These are phyloP conservation scores for Suhomyces maxii DNA, from an alignment of 1,139 yeast species.

Conservation along the genomic window DNA sequence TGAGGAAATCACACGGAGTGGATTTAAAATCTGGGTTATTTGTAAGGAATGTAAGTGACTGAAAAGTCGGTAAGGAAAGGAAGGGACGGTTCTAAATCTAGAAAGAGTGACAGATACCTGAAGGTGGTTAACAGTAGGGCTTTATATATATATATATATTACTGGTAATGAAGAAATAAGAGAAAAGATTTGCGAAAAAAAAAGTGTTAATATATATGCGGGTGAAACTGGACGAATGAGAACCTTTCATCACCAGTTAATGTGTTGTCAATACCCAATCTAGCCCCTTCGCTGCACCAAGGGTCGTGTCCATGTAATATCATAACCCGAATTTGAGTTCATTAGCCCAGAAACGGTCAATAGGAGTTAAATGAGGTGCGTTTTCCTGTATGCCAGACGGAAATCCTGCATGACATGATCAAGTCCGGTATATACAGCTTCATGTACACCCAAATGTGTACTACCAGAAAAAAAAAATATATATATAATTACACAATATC, in stretches of 20 bases:
- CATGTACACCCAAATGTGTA: no score
- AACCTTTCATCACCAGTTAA: background rate
- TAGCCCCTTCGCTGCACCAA: background rate
- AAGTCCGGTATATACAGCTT: no score
- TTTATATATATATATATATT: no score
- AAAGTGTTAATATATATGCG: background rate
- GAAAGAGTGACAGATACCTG: background rate
- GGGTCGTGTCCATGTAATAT: no score
- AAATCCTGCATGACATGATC: no score
- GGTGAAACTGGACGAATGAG: background rate
- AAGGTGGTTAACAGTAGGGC: background rate
- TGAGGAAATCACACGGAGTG: background rate
- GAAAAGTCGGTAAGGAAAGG: background rate
- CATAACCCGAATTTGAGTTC: no score
- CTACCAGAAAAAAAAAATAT: no score
- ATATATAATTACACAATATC: no score
- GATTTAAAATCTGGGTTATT: background rate
- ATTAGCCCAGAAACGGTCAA: no score
- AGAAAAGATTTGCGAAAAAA: background rate
- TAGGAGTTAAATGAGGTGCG: no score
- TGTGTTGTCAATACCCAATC: background rate
- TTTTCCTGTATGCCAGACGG: no score
- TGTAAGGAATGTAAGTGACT: slow-evolving; percentile 8
- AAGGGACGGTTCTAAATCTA: background rate
- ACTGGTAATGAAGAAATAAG: background rate